Conservation (phyloP, 768 basidiomycete species). For the Pleurotus giganteus region DNA sequence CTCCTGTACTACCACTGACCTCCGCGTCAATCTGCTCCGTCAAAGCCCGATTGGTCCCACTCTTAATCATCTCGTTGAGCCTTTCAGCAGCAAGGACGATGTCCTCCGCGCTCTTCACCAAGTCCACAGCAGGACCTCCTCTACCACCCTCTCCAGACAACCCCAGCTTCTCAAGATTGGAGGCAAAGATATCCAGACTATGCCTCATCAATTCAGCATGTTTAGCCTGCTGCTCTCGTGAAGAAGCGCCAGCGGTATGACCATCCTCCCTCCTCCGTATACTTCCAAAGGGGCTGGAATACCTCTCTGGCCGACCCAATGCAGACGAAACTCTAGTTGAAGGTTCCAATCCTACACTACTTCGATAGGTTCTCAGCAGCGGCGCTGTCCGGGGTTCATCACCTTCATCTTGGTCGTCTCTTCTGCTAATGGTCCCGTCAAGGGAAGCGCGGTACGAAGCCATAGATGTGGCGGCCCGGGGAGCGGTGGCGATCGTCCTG, state of each 20-base stretch:
- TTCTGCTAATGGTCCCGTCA: constrained; percentile 16
- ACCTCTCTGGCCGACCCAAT: constrained; percentile 5
- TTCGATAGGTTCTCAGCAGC: constrained; percentile 40
- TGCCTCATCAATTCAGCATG: constrained; percentile 9
- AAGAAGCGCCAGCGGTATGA: neutral
- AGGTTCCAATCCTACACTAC: constrained; percentile 17
- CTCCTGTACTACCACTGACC: constrained; percentile 41
- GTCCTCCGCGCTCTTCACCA: constrained; percentile 58
- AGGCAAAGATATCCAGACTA: neutral
- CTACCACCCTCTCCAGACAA: neutral
- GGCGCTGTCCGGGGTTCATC: constrained; percentile 35
- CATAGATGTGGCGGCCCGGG: constrained; percentile 56
- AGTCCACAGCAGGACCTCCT: constrained; percentile 30
- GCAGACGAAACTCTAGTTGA: constrained; percentile 1
- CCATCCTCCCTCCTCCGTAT: constrained; percentile 12
- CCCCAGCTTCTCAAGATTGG: constrained; percentile 2
- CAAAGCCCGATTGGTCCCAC: constrained; percentile 55
- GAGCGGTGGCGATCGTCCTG: constrained; percentile 10
- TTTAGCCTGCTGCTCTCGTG: constrained; percentile 11
- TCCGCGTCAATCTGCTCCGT: constrained; percentile 78
- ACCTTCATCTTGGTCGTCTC: constrained; percentile 21
- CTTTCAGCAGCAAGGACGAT: constrained; percentile 67
- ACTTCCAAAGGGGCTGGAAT: constrained; percentile 28
- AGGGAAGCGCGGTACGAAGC: constrained; percentile 39
- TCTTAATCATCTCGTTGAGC: constrained; percentile 59